Base-by-base conservation (phyloP, 2,329 filamentous ascomycete genomes). In the Trichothecium roseum region DNA sequence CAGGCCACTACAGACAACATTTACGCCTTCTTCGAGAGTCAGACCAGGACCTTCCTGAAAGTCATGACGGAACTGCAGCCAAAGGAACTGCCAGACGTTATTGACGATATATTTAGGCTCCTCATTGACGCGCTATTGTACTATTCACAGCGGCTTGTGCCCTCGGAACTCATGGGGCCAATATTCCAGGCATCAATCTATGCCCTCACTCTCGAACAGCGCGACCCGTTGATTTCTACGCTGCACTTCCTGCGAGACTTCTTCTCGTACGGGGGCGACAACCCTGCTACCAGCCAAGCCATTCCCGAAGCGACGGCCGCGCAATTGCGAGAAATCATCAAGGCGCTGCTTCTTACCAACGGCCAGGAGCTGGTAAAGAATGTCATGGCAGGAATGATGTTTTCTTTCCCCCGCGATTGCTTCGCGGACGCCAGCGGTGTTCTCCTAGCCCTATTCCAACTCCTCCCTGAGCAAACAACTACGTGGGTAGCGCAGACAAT, bases 321-420 rank as follows among this genome's bases (percentile, higher is more conserved):
- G 4, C 78, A 88, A 45, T 72, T 94, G 17, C 81, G 78, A 45
- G 67, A 69, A 24, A 72, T 80, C 7, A 81, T 96, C 39, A 84
- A 81, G 56, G 70, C 74, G 40, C 70, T 95, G 35, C 63, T 94
- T 17, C 44, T 69, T 3, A 63, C 68, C 2, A 78, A 87, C 43
- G 87, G 91, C 27, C 80, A 86, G 50, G 64, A 77, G 37, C 68
- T 98, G 18, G 80, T 91, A 7, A 89, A 94, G 59, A 83, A 88
- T 43, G 80, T 94, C 39, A 71, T 98, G 64, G 91, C 88, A 1
- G 91, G 91, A 40, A 94, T 98, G 88, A 96, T 98, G 89, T 95
- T 95, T 56, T 93, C 83, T 1, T 98, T 98, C 62, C 93, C 91
- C 0, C 77, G 84, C 30, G 91, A 96, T 56, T 95, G 88, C 61